A percentile compares a stretch with the other conserved stretches of the same genome.
phyloP scores from a whole-genome alignment of 2,329 filamentous ascomycete species.

The Colletotrichum karsti region DNA sequence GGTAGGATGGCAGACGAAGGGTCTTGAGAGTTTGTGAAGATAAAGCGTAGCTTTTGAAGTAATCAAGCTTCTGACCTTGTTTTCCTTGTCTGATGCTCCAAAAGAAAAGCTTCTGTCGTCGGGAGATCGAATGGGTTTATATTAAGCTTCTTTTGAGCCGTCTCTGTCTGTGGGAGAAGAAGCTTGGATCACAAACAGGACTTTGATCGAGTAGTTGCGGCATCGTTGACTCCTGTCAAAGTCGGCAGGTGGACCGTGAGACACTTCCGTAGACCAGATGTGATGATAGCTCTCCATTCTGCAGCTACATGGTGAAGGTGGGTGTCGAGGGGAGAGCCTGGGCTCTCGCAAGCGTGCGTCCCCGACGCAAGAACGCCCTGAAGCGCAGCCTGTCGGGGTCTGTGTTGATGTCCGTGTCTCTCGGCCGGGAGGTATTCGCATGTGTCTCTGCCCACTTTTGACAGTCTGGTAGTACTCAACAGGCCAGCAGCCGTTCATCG shows the following conservation, averaged over 20 bases:
- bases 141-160: constrained; percentile 8
- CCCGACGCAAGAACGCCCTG: background rate
- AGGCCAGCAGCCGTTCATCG: background rate
- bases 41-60: constrained; percentile 1
- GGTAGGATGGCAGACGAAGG: constrained; percentile 2
- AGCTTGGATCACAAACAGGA: background rate
- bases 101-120: background rate
- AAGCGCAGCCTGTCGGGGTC: background rate
- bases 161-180: background rate
- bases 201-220: background rate
- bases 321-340: background rate
- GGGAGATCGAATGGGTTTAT: constrained; percentile 26
- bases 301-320: background rate
- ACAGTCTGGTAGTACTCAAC: background rate
- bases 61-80: constrained; percentile 21
- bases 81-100: constrained; percentile 23
- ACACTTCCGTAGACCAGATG: background rate
- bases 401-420: background rate
- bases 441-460: background rate
- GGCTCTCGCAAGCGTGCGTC: constrained; percentile 10
- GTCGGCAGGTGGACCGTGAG: constrained; percentile 1
- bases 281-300: background rate
- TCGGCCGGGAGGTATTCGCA: background rate
- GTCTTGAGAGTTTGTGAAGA: constrained; percentile 6
- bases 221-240: background rate